Conservation (phyloP, 1,284 basidiomycete genomes). For the Ceratobasidium sp. region DNA sequence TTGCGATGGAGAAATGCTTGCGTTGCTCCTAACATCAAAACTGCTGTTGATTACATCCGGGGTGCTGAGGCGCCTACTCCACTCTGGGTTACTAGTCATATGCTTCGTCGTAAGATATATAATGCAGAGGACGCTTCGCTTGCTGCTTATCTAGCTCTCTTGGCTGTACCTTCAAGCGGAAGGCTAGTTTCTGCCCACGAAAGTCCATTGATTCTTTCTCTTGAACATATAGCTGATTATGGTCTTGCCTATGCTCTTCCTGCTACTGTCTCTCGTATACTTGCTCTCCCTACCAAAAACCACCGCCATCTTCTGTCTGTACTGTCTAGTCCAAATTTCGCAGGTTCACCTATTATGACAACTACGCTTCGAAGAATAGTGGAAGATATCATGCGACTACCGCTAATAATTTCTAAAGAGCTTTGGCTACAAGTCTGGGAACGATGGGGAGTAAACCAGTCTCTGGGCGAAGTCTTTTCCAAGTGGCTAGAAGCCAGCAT, state of each 20-base stretch:
- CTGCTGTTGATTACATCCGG: slow-evolving; percentile 13
- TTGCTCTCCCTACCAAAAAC: slow-evolving; percentile 28
- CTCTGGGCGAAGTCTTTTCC: slow-evolving; percentile 21
- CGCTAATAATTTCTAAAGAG: background rate
- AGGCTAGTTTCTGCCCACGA: slow-evolving; percentile 10
- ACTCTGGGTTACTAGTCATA: slow-evolving; percentile 30
- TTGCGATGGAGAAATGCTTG: slow-evolving; percentile 47
- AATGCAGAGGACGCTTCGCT: slow-evolving; percentile 13
- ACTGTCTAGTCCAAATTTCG: background rate
- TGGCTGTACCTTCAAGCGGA: slow-evolving; percentile 7
- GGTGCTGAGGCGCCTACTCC: slow-evolving; percentile 13
- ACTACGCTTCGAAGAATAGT: background rate
- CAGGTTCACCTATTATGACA: slow-evolving; percentile 6
- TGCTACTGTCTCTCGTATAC: slow-evolving; percentile 11
- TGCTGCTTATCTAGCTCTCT: slow-evolving; percentile 20
- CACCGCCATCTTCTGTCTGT: background rate
- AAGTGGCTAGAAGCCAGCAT: background rate
- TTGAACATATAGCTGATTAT: background rate
- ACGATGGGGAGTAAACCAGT: slow-evolving; percentile 3
- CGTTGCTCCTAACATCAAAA: slow-evolving; percentile 13
- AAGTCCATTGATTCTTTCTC: slow-evolving; percentile 18
- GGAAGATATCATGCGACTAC: background rate
- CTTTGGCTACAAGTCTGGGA: slow-evolving; percentile 29
- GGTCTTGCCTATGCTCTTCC: slow-evolving; percentile 10
- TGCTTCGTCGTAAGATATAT: slow-evolving; percentile 20